Evolutionary conservation across 192 early-diverging fungal genomes (phyloP).

Genomic region (Entomortierella parvispora): DNA sequence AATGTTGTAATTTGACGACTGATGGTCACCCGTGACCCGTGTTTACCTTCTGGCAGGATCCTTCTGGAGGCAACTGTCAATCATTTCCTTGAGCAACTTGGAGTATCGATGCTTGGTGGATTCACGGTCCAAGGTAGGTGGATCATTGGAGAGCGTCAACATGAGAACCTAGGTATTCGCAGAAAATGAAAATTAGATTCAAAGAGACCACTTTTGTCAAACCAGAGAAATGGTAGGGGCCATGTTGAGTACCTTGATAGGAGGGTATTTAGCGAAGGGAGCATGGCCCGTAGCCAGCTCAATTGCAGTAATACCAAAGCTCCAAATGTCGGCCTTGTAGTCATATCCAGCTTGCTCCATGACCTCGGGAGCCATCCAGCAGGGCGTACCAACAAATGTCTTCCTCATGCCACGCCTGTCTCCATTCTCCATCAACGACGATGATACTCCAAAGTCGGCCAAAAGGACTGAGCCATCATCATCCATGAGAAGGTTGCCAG

Average conservation of each 20-base stretch:
- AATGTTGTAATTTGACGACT: background rate
- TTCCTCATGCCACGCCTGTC: slow-evolving; percentile 68
- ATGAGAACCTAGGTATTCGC: slow-evolving; percentile 92
- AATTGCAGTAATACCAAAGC: slow-evolving; percentile 88
- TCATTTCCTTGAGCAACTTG: slow-evolving; percentile 87
- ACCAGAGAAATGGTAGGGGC: background rate
- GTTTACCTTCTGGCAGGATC: slow-evolving; percentile 74
- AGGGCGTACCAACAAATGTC: slow-evolving; percentile 80
- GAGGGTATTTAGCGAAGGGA: slow-evolving; percentile 89
- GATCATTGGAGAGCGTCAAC: slow-evolving; percentile 88
- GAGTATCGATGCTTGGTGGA: slow-evolving; percentile 77
- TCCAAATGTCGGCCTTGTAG: slow-evolving; percentile 93
- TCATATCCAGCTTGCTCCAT: slow-evolving; percentile 93
- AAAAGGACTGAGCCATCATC: slow-evolving; percentile 70
- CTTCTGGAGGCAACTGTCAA: slow-evolving; percentile 83
- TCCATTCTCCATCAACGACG: slow-evolving; percentile 71
- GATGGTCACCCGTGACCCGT: background rate
- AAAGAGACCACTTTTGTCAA: background rate
- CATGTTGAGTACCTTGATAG: slow-evolving; percentile 72
- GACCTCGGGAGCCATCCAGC: slow-evolving; percentile 84
- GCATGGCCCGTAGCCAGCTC: slow-evolving; percentile 90
- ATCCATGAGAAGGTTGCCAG: slow-evolving; percentile 75
- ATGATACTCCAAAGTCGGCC: slow-evolving; percentile 78
- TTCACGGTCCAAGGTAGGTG: slow-evolving; percentile 85
- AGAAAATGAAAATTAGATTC: background rate